phyloP scores from a whole-genome alignment of 164 flowering plant species.

The Tetrastigma voinierianum region DNA sequence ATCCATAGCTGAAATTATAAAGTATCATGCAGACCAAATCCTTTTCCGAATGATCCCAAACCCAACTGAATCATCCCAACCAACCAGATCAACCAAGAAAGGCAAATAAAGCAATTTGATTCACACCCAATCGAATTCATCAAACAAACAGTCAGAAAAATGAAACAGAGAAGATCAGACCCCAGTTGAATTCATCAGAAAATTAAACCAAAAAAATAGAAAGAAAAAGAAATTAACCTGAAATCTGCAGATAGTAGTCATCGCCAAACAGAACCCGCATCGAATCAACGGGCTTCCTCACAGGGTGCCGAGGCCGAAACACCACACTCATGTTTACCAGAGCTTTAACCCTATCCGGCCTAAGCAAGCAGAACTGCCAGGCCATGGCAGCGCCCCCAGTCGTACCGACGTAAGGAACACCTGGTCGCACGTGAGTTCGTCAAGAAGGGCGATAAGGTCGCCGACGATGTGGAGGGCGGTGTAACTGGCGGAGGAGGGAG shows the following conservation, averaged over 20 bases:
- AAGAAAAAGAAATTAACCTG: constrained; percentile 36
- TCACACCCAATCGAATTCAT: too few species aligned
- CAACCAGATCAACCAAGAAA: too few species aligned
- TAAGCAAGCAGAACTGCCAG: constrained; percentile 56
- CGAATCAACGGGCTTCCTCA: constrained; percentile 29
- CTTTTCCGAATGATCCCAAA: too few species aligned
- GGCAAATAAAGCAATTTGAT: too few species aligned
- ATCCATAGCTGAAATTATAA: too few species aligned
- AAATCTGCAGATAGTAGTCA: constrained; percentile 64
- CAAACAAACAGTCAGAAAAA: not conserved
- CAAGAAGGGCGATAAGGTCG: constrained; percentile 60
- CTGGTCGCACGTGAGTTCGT: constrained; percentile 44
- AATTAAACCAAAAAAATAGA: not conserved
- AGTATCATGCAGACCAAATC: too few species aligned
- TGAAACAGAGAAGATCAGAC: not conserved
- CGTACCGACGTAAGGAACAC: constrained; percentile 70
- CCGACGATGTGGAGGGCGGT: constrained; percentile 60
- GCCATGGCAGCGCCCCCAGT: constrained; percentile 75
- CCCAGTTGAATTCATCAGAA: not conserved
- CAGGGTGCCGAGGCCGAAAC: constrained; percentile 42
- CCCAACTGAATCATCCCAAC: too few species aligned
- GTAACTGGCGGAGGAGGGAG: constrained; percentile 40
- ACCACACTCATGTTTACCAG: constrained; percentile 53
- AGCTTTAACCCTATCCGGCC: constrained; percentile 66
- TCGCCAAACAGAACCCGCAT: constrained; percentile 47